A percentile compares a stretch with the other conserved stretches of the same genome.
phyloP scores from a whole-genome alignment of 2,329 filamentous ascomycete species.

The Lachnellula arida region DNA sequence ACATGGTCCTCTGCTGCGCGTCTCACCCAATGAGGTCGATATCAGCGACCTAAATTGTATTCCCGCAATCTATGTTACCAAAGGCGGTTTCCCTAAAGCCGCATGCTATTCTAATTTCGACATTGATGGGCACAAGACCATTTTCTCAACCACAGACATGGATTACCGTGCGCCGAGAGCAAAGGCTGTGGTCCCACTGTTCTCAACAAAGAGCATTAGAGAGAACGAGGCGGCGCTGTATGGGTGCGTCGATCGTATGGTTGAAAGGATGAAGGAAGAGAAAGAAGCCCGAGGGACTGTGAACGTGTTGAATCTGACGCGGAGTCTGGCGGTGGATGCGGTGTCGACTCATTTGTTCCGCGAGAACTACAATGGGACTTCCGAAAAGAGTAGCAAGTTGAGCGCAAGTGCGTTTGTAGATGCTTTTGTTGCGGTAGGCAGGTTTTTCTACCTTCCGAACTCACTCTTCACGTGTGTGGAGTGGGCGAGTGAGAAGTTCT shows the following conservation, averaged over 20 bases:
- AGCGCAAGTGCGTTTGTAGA: slow-evolving; percentile 48
- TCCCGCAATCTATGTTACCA: slow-evolving; percentile 45
- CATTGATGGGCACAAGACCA: slow-evolving; percentile 49
- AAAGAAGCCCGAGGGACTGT: slow-evolving; percentile 31
- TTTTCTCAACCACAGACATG: slow-evolving; percentile 45
- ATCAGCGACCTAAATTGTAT: slow-evolving; percentile 32
- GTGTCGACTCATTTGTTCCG: slow-evolving; percentile 51
- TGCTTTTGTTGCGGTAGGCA: slow-evolving; percentile 48
- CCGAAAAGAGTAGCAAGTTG: slow-evolving; percentile 30
- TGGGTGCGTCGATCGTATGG: slow-evolving; percentile 39
- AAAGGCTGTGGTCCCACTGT: slow-evolving; percentile 46
- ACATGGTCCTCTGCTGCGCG: slow-evolving; percentile 33
- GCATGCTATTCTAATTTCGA: slow-evolving; percentile 51
- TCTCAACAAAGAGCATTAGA: slow-evolving; percentile 43
- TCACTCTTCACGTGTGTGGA: slow-evolving; percentile 34
- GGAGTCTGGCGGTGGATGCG: slow-evolving; percentile 49
- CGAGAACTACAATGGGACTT: slow-evolving; percentile 43
- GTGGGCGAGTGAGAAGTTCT: slow-evolving; percentile 33
- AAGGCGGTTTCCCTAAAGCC: slow-evolving; percentile 50
- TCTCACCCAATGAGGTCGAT: slow-evolving; percentile 33
- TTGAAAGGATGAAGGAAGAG: slow-evolving; percentile 37
- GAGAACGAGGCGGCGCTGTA: slow-evolving; percentile 36
- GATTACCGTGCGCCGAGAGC: slow-evolving; percentile 40
- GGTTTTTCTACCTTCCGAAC: slow-evolving; percentile 49
- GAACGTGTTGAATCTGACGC: slow-evolving; percentile 45